Percentiles rank a stretch among this genome's conserved stretches.
Conservation (phyloP, 1,284 basidiomycete species). For the Rhodotorula sp. region DNA sequence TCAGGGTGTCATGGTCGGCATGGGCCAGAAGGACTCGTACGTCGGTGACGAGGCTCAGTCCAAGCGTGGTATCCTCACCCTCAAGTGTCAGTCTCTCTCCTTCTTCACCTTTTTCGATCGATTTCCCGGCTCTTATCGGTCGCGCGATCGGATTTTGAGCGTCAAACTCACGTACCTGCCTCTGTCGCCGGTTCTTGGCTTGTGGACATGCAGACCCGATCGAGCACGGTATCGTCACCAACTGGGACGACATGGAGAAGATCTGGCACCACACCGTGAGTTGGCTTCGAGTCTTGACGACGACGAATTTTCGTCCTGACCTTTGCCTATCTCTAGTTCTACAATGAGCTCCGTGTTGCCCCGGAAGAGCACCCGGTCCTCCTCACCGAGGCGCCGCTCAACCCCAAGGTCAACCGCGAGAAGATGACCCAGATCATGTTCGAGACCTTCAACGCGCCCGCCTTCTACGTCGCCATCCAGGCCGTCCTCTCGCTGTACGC, state of each 20-base stretch:
- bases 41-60: constrained; percentile 91
- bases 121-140: no score
- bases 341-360: constrained; percentile 55
- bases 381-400: constrained; percentile 90
- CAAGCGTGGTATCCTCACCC: constrained; percentile 90
- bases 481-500: constrained; percentile 89
- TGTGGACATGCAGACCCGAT: constrained; percentile 48
- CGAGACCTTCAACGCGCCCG: constrained; percentile 91
- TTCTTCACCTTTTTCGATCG: no score
- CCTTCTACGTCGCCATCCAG: constrained; percentile 91
- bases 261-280: constrained; percentile 66
- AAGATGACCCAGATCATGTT: constrained; percentile 99
- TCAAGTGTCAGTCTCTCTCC: constrained; percentile 58
- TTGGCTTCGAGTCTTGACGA: no score
- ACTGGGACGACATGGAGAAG: constrained; percentile 97
- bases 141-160: no score
- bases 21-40: constrained; percentile 77
- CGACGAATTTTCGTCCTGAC: background rate
- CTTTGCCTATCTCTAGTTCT: constrained; percentile 43
- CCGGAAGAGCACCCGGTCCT: constrained; percentile 88
- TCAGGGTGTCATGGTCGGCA: constrained; percentile 79
- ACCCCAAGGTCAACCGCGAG: constrained; percentile 91
- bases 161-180: no score
- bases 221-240: constrained; percentile 74
- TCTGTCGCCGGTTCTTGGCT: no score